phyloP scores from a whole-genome alignment of 805 yeast genomes.

The Kregervanrija delftensis region DNA sequence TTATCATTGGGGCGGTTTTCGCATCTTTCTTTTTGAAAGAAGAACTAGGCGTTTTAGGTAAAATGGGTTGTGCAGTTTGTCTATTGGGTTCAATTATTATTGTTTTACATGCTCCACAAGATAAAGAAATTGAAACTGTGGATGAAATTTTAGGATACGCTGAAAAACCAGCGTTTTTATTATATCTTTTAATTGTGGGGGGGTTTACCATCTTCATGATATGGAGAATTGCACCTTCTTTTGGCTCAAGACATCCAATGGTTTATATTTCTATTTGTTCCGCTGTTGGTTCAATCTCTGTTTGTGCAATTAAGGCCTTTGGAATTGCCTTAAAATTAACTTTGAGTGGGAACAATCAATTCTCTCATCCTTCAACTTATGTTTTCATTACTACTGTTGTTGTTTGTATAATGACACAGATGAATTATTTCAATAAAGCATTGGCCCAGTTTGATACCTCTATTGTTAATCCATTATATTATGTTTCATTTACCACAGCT shows the following conservation, averaged over 20 bases:
- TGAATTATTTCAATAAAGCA: conserved; percentile 92
- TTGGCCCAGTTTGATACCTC: conserved; percentile 90
- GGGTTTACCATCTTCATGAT: conserved; percentile 72
- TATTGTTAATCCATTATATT: conserved; percentile 84
- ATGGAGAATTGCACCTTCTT: conserved; percentile 71
- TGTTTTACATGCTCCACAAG: conserved; percentile 91
- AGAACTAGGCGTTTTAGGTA: conserved; percentile 81
- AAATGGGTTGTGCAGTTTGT: conserved; percentile 90
- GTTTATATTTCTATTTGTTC: conserved; percentile 86
- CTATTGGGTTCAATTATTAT: conserved; percentile 82
- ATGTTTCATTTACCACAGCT: conserved; percentile 86
- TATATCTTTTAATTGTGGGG: conserved; percentile 57
- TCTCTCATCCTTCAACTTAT: conserved; percentile 77
- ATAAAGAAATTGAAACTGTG: conserved; percentile 79
- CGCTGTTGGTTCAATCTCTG: conserved; percentile 83
- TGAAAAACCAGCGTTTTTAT: conserved; percentile 65
- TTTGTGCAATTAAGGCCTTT: conserved; percentile 88
- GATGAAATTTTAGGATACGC: conserved; percentile 84
- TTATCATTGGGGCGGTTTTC: conserved; percentile 84
- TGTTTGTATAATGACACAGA: conserved; percentile 79
- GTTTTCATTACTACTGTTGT: conserved; percentile 72
- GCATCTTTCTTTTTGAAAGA: conserved; percentile 83
- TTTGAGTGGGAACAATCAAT: conserved; percentile 79
- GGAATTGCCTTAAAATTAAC: conserved; percentile 88
- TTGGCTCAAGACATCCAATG: conserved; percentile 80